Conservation (phyloP, 495 filamentous ascomycete genomes). For the Aspergillus taichungensis region DNA sequence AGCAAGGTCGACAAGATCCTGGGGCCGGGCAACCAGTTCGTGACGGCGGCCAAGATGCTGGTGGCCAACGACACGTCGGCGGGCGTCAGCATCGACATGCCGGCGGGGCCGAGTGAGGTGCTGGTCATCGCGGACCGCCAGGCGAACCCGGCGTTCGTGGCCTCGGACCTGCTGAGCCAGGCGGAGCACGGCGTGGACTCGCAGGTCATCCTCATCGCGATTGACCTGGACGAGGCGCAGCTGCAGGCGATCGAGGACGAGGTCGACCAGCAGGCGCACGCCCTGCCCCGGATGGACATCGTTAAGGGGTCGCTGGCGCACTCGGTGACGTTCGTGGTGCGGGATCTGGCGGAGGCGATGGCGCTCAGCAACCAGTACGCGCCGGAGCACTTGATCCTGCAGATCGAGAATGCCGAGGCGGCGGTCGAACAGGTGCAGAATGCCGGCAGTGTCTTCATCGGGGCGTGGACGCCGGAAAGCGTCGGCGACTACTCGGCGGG, state of each 20-base stretch:
- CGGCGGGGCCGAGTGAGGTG: constrained; percentile 92
- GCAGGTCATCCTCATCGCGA: constrained; percentile 86
- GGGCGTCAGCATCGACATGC: constrained; percentile 95
- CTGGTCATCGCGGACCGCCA: constrained; percentile 88
- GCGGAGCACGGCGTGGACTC: constrained; percentile 94
- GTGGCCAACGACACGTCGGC: constrained; percentile 95
- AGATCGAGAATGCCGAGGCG: constrained; percentile 63
- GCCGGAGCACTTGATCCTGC: constrained; percentile 95
- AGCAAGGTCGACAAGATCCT: constrained; percentile 98
- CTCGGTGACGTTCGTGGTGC: constrained; percentile 80
- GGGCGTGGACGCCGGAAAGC: constrained; percentile 91
- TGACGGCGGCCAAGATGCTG: constrained; percentile 96
- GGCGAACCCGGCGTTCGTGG: constrained; percentile 90
- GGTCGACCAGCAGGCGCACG: constrained; percentile 80
- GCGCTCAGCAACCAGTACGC: constrained; percentile 84
- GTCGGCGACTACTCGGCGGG: constrained; percentile 97
- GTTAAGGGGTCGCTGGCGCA: constrained; percentile 86
- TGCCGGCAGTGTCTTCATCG: constrained; percentile 91
- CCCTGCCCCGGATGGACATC: constrained; percentile 82
- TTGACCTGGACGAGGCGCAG: constrained; percentile 63
- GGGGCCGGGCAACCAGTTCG: constrained; percentile 96
- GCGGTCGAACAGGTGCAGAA: constrained; percentile 77
- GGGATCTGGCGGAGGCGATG: constrained; percentile 76
- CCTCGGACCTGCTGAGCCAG: constrained; percentile 87
- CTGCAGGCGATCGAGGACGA: constrained; percentile 81